Evolutionary conservation across 2,329 filamentous ascomycete species (phyloP), one percentile per base, ranked within the genome.

Genomic region (Cadophora sp.): DNA sequence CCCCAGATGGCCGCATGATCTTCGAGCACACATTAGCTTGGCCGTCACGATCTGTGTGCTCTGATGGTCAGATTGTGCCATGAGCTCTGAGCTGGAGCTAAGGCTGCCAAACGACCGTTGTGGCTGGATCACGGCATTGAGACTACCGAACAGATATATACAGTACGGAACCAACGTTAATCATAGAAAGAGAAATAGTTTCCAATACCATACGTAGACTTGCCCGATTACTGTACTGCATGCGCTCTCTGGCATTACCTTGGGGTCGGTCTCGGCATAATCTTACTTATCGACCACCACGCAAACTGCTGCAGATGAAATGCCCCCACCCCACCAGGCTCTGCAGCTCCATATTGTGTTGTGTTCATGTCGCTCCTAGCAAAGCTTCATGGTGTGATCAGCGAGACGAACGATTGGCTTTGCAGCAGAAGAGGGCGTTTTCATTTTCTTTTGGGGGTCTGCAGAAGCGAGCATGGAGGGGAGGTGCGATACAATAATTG

Each of bases 281-380:
- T 55, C 26, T 31, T 24, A 43, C 43, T 19, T 34, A 58, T 34
- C 31, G 19, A 58, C n/a, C 31, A 34, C 19, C 29, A 58, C 55
- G 27, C 55, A 58, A 29, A 31, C 16, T 26, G 26, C 50, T 29
- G 51, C 22, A 59, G 56, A n/a, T n/a, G n/a, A n/a, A 37, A 40
- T 26, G 31, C 31, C 56, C 31, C 56, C 31, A 37, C 56, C 31
- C 56, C 31, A 37, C 56, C 31, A 37, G 56, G 31, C 56, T 59
- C 26, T 59, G 56, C 56, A 59, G 56, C 31, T 40, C 31, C 31
- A 37, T 58, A 58, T 58, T 58, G 55, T n/a, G n/a, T n/a, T n/a
- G n/a, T n/a, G 27, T 16, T 59, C 22, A 43, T 43, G 55, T 59
- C 31, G 55, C 31, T 59, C 40, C 55, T 40, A 22, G 55, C 29